These are phyloP conservation scores for Helicocarpus griseus DNA, from an alignment of 2,329 filamentous ascomycete species.

Conservation along the genomic window DNA sequence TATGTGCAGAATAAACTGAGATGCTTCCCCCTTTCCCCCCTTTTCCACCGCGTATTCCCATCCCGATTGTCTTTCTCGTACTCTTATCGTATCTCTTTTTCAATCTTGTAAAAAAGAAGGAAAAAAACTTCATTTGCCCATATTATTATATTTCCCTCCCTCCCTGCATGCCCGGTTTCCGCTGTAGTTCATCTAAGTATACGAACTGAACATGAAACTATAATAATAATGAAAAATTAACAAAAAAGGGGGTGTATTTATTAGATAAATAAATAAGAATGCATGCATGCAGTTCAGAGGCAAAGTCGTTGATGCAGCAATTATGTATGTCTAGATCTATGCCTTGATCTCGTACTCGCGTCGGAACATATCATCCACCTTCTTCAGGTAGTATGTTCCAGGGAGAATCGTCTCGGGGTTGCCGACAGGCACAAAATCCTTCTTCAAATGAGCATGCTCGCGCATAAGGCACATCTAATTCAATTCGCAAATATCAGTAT, in stretches of 20 bases:
- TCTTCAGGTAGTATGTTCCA: slow-evolving; percentile 68
- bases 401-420: slow-evolving; percentile 54
- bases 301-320: not conserved
- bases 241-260: not conserved
- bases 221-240: not conserved
- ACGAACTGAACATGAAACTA: too few species aligned
- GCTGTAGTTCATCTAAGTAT: too few species aligned
- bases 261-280: not conserved
- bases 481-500: not conserved
- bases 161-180: too few species aligned
- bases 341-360: slow-evolving; percentile 66
- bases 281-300: not conserved
- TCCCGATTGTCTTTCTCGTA: not conserved
- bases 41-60: too few species aligned
- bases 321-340: slow-evolving; percentile 16
- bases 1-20: too few species aligned
- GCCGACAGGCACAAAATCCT: slow-evolving; percentile 63
- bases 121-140: not conserved
- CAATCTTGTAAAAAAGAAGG: too few species aligned
- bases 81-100: not conserved
- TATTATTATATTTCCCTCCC: too few species aligned
- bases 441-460: slow-evolving; percentile 75
- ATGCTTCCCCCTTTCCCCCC: too few species aligned
- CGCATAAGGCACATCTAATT: slow-evolving; percentile 65
- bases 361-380: slow-evolving; percentile 80